Evolutionary conservation across 1,284 basidiomycete genomes (phyloP), one percentile per base, ranked within the genome.

Genomic region (Meira nashicola): DNA sequence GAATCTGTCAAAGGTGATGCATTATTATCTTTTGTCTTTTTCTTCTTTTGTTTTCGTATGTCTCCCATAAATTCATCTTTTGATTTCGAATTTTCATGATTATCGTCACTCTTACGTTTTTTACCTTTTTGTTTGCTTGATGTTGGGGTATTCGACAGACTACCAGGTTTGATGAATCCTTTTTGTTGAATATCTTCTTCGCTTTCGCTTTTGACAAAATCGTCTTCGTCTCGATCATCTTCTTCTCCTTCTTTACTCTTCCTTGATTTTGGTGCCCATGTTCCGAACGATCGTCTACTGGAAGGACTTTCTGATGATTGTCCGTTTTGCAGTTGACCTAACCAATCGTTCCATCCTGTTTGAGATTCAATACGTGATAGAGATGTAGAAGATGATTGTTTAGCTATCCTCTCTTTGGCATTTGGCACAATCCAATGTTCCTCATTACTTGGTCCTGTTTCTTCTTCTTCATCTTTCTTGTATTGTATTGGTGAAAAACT

Each of bases 311-410:
- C 46, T 48, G 17, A 23, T 48, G 12, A 14, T 23, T 21, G 7
- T 15, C 40, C 19, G 14, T 48, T 48, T 17, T 25, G 17, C 17
- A 48, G 6, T 17, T 48, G 17, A 23, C 12, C 21, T 48, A 48
- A 17, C 46, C 46, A 48, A 21, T n/a, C 46, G 25, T 48, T 48
- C 46, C 46, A 48, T n/a, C 46, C 46, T 5, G 7, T n/a, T 25
- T 48, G 17, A 25, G 17, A 23, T 48, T n/a, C 17, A 23, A 48
- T 48, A 6, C 12, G 17, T n/a, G 17, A 8, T 14, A 12, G 6
- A 23, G n/a, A 21, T 12, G 6, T 48, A 12, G 14, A 17, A 12
- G 46, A 48, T 48, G 17, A 21, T 12, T 48, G 17, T 23, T 5
- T 19, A 14, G 46, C 17, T 3, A 21, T 19, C n/a, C 12, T 21